phyloP scores from a whole-genome alignment of 495 filamentous ascomycete species.

The Penicillium flavigenum region DNA sequence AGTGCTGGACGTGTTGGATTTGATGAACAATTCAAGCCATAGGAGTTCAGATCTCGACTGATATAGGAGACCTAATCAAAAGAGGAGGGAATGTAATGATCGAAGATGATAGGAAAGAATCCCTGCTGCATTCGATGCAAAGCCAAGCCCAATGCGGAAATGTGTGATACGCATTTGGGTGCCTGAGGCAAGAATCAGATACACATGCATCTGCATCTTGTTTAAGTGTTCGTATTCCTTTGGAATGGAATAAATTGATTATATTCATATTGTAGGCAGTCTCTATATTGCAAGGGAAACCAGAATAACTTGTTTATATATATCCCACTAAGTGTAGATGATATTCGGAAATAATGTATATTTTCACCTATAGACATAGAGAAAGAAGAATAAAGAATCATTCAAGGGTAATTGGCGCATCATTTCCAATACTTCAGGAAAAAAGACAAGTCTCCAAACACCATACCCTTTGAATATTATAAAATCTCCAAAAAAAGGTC shows the following conservation, averaged over 20 bases:
- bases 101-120: conserved; percentile 1
- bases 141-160: conserved; percentile 13
- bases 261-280: no score
- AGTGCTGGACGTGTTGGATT: neutral
- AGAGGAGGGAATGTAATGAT: neutral
- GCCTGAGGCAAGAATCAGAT: conserved; percentile 11
- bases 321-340: no score
- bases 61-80: no score
- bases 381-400: no score
- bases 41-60: neutral
- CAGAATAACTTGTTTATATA: no score
- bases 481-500: neutral
- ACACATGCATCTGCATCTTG: neutral
- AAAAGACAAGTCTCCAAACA: neutral
- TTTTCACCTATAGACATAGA: no score
- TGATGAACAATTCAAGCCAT: neutral
- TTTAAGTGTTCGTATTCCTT: no score
- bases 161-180: neutral
- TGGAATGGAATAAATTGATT: no score
- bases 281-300: no score
- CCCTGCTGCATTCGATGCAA: conserved; percentile 5
- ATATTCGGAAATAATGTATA: no score
- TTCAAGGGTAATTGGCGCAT: neutral
- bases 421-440: neutral
- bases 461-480: neutral